These are phyloP conservation scores for Tylopilus balloui DNA, from an alignment of 768 basidiomycete species.

Conservation along the genomic window DNA sequence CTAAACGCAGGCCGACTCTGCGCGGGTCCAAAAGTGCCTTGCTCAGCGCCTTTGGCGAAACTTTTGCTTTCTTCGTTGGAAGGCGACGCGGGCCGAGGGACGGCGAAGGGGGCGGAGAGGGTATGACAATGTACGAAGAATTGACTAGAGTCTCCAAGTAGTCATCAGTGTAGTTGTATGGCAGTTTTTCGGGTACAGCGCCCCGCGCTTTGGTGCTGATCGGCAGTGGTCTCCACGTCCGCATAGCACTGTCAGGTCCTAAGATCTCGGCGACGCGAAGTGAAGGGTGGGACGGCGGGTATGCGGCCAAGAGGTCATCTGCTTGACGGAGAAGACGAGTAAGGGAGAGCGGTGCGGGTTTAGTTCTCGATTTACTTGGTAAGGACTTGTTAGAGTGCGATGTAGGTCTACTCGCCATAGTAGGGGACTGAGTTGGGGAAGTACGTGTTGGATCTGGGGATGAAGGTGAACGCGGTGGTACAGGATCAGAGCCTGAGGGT, in stretches of 20 bases:
- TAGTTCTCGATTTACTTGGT: constrained; percentile 10
- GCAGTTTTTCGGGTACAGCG: constrained; percentile 22
- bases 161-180: constrained; percentile 23
- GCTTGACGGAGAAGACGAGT: constrained; percentile 50
- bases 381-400: constrained; percentile 1
- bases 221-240: constrained; percentile 54
- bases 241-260: constrained; percentile 73
- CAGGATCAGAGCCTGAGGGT: not conserved
- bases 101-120: constrained; percentile 25
- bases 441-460: not conserved
- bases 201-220: constrained; percentile 14
- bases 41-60: constrained; percentile 3
- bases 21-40: constrained; percentile 15
- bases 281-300: constrained; percentile 56
- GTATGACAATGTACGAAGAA: constrained; percentile 23
- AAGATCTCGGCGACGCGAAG: constrained; percentile 56
- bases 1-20: constrained; percentile 18
- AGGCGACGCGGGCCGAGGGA: not conserved
- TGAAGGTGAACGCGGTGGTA: constrained; percentile 4
- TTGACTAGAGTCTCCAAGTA: constrained; percentile 24
- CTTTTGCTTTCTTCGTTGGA: constrained; percentile 20
- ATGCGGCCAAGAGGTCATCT: constrained; percentile 53
- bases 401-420: not conserved
- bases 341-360: constrained; percentile 36
- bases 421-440: not conserved